phyloP scores from a whole-genome alignment of 1,284 basidiomycete species.

The Sanguinoderma infundibulare region DNA sequence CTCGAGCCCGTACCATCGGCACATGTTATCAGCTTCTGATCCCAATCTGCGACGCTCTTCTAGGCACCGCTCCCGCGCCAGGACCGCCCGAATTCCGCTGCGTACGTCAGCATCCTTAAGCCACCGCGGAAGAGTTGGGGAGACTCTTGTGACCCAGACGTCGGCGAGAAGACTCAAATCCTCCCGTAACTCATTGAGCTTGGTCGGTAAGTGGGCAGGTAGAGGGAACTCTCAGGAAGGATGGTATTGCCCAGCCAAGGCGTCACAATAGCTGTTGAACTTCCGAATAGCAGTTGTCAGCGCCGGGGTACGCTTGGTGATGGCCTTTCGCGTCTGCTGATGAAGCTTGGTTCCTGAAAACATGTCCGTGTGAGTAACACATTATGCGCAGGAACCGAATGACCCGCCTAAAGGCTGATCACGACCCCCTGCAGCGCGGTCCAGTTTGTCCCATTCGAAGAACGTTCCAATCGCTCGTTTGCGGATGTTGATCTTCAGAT shows the following conservation, averaged over 20 bases:
- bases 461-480: conserved; percentile 41
- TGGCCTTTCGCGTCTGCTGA: conserved; percentile 39
- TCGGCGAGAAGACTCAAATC: conserved; percentile 40
- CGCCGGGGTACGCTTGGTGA: conserved; percentile 39
- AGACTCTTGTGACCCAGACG: conserved; percentile 39
- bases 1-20: conserved; percentile 29
- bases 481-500: conserved; percentile 44
- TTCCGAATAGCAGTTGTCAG: conserved; percentile 36
- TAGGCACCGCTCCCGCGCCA: conserved; percentile 33
- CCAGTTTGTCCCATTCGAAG: conserved; percentile 43
- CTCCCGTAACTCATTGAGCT: conserved; percentile 35
- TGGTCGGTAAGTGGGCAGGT: conserved; percentile 22
- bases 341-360: conserved; percentile 43
- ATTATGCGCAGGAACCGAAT: background rate
- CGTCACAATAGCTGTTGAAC: conserved; percentile 40
- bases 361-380: no score
- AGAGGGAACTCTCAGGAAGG: conserved; percentile 36
- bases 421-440: conserved; percentile 37
- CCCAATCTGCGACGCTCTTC: conserved; percentile 31
- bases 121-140: conserved; percentile 35
- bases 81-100: conserved; percentile 27
- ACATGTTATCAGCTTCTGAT: conserved; percentile 33
- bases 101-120: conserved; percentile 36
- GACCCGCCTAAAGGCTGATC: conserved; percentile 38
- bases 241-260: conserved; percentile 30